Evolutionary conservation across 306 rosid species (phyloP).

Genomic region (Cicer arietinum): DNA sequence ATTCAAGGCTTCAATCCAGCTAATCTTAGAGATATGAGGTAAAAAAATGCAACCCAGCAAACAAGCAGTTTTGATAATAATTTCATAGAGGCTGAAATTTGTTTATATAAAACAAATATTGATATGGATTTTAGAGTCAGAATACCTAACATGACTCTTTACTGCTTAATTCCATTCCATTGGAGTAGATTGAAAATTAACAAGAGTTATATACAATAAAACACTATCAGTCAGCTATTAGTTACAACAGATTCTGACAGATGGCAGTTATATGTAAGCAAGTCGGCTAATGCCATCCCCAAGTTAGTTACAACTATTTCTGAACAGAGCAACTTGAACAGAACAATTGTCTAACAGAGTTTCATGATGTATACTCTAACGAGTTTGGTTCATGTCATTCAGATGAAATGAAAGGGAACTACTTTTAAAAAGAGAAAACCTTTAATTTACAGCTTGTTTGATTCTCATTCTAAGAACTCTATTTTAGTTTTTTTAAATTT

Average conservation of each 20-base stretch:
- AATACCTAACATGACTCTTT: no score
- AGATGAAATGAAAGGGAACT: conserved; percentile 1
- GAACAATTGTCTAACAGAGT: background rate
- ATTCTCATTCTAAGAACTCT: no score
- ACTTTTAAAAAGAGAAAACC: background rate
- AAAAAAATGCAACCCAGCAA: background rate
- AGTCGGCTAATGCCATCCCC: background rate
- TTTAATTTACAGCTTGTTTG: background rate
- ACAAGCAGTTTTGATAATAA: background rate
- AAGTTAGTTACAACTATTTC: background rate
- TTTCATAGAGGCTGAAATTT: background rate
- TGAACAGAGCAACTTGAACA: background rate
- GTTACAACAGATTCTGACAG: no score
- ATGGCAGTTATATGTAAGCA: background rate
- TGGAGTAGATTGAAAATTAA: no score
- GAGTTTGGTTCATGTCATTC: background rate
- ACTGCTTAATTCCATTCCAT: no score
- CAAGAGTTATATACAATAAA: no score
- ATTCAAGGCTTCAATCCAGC: conserved; percentile 25
- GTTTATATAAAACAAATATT: background rate
- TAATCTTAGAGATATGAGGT: conserved; percentile 1
- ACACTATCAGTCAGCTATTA: no score
- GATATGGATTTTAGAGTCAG: background rate
- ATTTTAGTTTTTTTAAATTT: no score
- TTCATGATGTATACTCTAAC: background rate